A percentile compares a stretch with the other conserved stretches of the same genome.
Conservation (phyloP, 2,329 filamentous ascomycete genomes). For the Alternaria atra region DNA sequence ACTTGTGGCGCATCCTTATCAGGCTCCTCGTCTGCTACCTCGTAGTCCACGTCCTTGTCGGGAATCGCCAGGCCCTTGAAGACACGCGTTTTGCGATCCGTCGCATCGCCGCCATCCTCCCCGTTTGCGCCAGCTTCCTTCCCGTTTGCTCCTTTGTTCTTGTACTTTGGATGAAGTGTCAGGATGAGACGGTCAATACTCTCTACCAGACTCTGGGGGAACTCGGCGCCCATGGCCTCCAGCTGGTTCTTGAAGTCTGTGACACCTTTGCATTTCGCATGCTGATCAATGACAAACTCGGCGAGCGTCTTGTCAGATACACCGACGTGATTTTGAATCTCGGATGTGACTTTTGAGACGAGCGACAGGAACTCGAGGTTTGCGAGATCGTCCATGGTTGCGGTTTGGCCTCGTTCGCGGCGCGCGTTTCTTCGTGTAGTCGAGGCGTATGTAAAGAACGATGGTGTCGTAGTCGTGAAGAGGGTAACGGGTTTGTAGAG, state of each 20-base stretch:
- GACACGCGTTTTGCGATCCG: conserved; percentile 81
- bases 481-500: background rate
- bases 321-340: conserved; percentile 92
- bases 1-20: conserved; percentile 54
- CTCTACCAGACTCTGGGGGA: conserved; percentile 85
- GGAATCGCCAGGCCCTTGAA: conserved; percentile 90
- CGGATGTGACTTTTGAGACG: conserved; percentile 91
- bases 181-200: conserved; percentile 89
- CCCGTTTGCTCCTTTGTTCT: conserved; percentile 58
- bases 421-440: conserved; percentile 8
- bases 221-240: conserved; percentile 79
- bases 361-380: conserved; percentile 92
- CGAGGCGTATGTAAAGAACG: background rate
- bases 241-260: conserved; percentile 80
- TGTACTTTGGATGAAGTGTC: conserved; percentile 91
- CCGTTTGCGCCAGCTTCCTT: conserved; percentile 51
- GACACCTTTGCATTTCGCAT: conserved; percentile 75
- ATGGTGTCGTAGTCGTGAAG: background rate
- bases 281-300: conserved; percentile 94
- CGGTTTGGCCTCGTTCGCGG: conserved; percentile 7
- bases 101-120: conserved; percentile 60
- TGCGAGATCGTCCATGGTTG: conserved; percentile 84
- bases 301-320: conserved; percentile 93
- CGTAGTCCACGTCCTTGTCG: conserved; percentile 70
- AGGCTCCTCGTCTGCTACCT: conserved; percentile 59